These are phyloP conservation scores for Candida buenavistaensis DNA, from an alignment of 1,139 yeast species.

Conservation along the genomic window DNA sequence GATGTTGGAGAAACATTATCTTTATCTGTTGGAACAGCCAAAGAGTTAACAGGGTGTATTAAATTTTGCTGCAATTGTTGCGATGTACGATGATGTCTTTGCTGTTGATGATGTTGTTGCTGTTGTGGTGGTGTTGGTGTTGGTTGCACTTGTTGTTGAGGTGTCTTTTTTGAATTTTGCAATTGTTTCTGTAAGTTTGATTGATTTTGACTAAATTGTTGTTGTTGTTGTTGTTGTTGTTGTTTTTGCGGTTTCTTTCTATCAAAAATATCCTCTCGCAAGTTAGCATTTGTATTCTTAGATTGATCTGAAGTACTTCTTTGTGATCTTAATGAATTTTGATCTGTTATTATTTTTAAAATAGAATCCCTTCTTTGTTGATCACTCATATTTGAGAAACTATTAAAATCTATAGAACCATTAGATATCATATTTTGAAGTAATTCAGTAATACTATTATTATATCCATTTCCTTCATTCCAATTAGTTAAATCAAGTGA, in stretches of 20 bases:
- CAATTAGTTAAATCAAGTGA: conserved; percentile 30
- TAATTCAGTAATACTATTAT: conserved; percentile 37
- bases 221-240: conserved; percentile 11
- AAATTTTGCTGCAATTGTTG: conserved; percentile 2
- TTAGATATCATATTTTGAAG: conserved; percentile 37
- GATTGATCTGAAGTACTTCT: conserved; percentile 12
- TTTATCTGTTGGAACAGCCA: conserved; percentile 9
- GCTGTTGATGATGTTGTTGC: conserved; percentile 1
- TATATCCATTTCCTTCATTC: conserved; percentile 22
- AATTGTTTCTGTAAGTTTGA: no score
- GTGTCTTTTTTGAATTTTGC: conserved; percentile 4
- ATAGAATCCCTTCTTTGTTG: conserved; percentile 47
- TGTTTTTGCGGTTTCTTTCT: conserved; percentile 13
- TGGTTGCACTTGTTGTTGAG: conserved; percentile 11
- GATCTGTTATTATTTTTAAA: conserved; percentile 38
- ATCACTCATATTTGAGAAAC: conserved; percentile 33
- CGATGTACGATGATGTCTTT: conserved; percentile 5
- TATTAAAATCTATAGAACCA: conserved; percentile 38
- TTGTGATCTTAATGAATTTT: conserved; percentile 20
- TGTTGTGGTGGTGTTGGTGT: no score
- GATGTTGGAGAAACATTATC: conserved; percentile 34
- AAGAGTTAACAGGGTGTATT: conserved; percentile 1
- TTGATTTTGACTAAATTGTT: conserved; percentile 2
- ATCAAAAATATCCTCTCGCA: conserved; percentile 47
- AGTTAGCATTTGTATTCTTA: conserved; percentile 18